Base-by-base conservation (phyloP, 352 stramenopile species). In the Pythium phragmiticola region DNA sequence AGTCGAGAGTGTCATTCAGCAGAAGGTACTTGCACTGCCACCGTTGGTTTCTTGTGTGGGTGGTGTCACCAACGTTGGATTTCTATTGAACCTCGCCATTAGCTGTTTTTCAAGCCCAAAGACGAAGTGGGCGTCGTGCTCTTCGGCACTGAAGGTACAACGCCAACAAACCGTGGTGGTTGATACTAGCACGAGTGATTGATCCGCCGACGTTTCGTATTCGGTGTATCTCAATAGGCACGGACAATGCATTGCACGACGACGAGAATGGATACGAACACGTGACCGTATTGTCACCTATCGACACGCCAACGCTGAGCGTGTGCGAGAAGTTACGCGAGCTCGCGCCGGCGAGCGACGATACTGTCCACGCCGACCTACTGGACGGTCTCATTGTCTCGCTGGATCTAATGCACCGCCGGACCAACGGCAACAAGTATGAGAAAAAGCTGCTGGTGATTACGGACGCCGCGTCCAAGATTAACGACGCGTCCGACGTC, bases 31-130 rank as follows among this genome's bases (percentile, higher is more conserved):
- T 23, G 16, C 3, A 19, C 7, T n/a, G 8, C 60, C 8, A 41
- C 17, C 16, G 52, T 19, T 21, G 26, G 34, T 26, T 3, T 60
- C 1, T 56, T 19, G 12, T 58, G 11, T 42, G 2, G 14, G 11
- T 42, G 2, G 14, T 26, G 60, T 9, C 9, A 14, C 19, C 12
- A 19, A 23, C 26, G 2, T 2, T 26, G 28, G 34, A 9, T 17
- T 54, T 42, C 6, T 42, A 11, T 16, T 19, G 33, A 21, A 30
- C 26, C 26, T 30, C 26, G 26, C 26, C 3, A 30, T 7, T 48
- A 91, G 83, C 66, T 94, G 23, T 88, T 92, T 48, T 90, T 88
- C 66, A 87, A 88, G 48, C 72, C 83, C 9, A 90, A 92, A 63
- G 85, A 94, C 60, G 83, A 94, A 39, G 61, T 94, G 49, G 83